phyloP scores from a whole-genome alignment of 106 monocot genomes.

The Hemerocallis citrina region DNA sequence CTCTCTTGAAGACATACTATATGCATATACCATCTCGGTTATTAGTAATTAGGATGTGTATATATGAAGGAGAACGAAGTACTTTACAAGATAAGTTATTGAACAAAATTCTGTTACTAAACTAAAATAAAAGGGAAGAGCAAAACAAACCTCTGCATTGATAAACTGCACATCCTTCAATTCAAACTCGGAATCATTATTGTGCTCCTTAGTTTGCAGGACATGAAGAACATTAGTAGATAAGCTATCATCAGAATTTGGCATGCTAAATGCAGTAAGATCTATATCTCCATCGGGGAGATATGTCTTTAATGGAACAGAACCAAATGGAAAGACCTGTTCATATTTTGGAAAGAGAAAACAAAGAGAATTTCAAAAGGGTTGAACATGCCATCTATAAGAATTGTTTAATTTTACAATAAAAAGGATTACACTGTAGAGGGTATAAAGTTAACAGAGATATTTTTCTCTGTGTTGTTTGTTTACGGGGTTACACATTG shows the following conservation, averaged over 20 bases:
- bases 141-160: constrained; percentile 65
- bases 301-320: constrained; percentile 94
- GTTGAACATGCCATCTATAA: too few relatives aligned
- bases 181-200: constrained; percentile 53
- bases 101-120: not conserved
- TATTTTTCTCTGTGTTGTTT: too few relatives aligned
- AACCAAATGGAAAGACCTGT: constrained; percentile 88
- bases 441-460: too few relatives aligned
- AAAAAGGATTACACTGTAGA: too few relatives aligned
- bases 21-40: too few relatives aligned
- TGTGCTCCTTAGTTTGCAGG: constrained; percentile 62
- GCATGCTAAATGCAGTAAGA: constrained; percentile 53
- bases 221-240: constrained; percentile 34
- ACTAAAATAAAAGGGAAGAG: not conserved
- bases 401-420: too few relatives aligned
- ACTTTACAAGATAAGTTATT: too few relatives aligned
- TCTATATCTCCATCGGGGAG: constrained; percentile 99
- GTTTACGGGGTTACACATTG: too few relatives aligned
- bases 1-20: too few relatives aligned
- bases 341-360: not conserved
- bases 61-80: too few relatives aligned
- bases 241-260: constrained; percentile 42
- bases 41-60: too few relatives aligned
- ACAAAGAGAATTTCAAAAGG: too few relatives aligned
- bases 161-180: constrained; percentile 85